A percentile compares a stretch with the other conserved stretches of the same genome.
phyloP scores from a whole-genome alignment of 768 basidiomycete genomes.

The Macrolepiota albuminosa region DNA sequence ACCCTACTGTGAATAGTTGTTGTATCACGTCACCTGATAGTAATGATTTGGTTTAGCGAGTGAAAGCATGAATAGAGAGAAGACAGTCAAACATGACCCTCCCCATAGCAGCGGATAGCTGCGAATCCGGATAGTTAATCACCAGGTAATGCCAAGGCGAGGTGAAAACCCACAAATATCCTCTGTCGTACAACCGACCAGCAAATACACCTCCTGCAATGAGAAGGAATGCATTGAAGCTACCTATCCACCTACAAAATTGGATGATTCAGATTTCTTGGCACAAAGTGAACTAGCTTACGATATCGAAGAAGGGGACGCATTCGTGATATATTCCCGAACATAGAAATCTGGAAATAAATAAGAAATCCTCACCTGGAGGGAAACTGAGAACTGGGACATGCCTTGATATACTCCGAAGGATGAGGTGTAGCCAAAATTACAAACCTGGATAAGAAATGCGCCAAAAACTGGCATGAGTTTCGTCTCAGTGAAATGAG shows the following conservation, averaged over 20 bases:
- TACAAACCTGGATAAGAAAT: conserved; percentile 31
- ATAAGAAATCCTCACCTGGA: too few species aligned
- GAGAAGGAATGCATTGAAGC: conserved; percentile 38
- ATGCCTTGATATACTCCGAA: conserved; percentile 42
- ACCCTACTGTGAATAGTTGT: too few species aligned
- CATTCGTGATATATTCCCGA: conserved; percentile 29
- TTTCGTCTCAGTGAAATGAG: too few species aligned
- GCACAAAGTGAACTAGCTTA: conserved; percentile 13
- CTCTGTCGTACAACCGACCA: conserved; percentile 42
- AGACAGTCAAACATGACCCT: conserved; percentile 31
- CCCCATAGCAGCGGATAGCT: conserved; percentile 26
- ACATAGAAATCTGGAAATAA: conserved; percentile 31
- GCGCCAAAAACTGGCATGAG: neutral
- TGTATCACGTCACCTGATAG: conserved; percentile 30
- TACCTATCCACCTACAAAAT: conserved; percentile 22
- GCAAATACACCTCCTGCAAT: conserved; percentile 34
- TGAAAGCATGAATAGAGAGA: conserved; percentile 43
- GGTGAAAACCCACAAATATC: conserved; percentile 35
- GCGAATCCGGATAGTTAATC: neutral
- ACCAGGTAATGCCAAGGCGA: neutral
- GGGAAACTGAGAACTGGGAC: neutral
- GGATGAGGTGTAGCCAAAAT: conserved; percentile 31
- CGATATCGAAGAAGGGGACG: conserved; percentile 36
- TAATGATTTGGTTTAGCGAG: conserved; percentile 35
- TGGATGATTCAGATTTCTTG: too few species aligned